Evolutionary conservation across 2,329 filamentous ascomycete genomes (phyloP).

Genomic region (Helotiales sp.): DNA sequence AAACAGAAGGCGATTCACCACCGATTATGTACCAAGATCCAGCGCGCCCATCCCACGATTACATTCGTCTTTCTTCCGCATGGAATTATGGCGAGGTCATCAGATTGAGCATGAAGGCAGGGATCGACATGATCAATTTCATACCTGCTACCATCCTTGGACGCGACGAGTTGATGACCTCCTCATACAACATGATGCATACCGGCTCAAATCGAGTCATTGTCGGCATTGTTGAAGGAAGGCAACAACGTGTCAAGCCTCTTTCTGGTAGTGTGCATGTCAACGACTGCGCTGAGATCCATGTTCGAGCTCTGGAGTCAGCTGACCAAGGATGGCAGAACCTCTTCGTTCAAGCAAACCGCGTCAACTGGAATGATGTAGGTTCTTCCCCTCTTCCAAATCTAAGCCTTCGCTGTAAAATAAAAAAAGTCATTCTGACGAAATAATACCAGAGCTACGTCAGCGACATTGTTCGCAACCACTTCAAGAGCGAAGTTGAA

Average conservation of each 20-base stretch:
- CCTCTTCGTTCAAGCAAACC: background rate
- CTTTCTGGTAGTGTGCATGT: background rate
- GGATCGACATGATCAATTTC: conserved; percentile 15
- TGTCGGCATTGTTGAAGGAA: background rate
- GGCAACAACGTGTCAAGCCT: background rate
- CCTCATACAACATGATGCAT: conserved; percentile 3
- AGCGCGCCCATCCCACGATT: too few species aligned
- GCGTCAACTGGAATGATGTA: conserved; percentile 37
- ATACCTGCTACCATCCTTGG: conserved; percentile 15
- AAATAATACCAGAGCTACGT: background rate
- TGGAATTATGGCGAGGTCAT: too few species aligned
- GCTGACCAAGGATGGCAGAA: background rate
- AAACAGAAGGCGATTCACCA: too few species aligned
- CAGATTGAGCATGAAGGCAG: too few species aligned
- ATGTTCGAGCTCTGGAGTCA: conserved; percentile 13
- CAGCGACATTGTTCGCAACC: conserved; percentile 36
- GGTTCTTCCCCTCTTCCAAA: background rate
- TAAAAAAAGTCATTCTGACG: too few species aligned
- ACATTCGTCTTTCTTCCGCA: too few species aligned
- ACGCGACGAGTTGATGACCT: conserved; percentile 1
- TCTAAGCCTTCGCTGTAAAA: too few species aligned
- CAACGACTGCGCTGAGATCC: conserved; percentile 9
- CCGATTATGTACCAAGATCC: too few species aligned
- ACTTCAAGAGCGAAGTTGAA: conserved; percentile 13
- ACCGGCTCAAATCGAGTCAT: conserved; percentile 8